Evolutionary conservation across 306 rosid genomes (phyloP).

Genomic region (Senna siamea): DNA sequence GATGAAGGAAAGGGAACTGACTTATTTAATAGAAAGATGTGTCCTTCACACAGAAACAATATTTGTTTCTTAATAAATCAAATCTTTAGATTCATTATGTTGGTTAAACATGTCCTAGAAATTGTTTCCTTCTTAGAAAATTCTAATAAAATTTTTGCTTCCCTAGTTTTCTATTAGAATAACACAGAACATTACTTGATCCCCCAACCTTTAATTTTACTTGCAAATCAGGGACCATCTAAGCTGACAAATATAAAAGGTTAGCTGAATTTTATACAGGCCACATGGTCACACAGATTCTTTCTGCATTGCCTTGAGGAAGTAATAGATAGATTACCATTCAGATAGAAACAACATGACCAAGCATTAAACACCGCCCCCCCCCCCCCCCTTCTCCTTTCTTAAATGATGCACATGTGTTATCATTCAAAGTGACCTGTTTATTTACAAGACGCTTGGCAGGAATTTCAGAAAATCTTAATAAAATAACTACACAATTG

Average conservation of each 20-base stretch:
- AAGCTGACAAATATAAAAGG: neutral
- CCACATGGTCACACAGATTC: neutral
- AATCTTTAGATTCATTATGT: neutral
- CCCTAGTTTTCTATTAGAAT: neutral
- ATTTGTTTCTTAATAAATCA: neutral
- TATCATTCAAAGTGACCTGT: neutral
- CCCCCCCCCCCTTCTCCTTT: too few relatives aligned
- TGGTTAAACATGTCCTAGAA: neutral
- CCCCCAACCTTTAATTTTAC: neutral
- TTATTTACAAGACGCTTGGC: neutral
- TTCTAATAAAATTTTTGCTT: neutral
- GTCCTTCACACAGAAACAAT: neutral
- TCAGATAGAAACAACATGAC: neutral
- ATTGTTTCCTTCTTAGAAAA: neutral
- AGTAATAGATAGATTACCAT: neutral
- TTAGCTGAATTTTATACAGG: neutral
- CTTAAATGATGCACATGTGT: too few relatives aligned
- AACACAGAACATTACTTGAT: neutral
- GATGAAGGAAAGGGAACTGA: conserved; percentile 1
- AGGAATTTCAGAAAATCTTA: neutral
- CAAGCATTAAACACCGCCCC: neutral
- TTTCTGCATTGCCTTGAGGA: neutral
- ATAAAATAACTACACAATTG: neutral
- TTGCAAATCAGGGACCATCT: neutral
- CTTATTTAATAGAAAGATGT: neutral